A percentile compares a stretch with the other conserved stretches of the same genome.
Conservation (phyloP, 805 yeast species). For the Scheffersomyces stipitis region DNA sequence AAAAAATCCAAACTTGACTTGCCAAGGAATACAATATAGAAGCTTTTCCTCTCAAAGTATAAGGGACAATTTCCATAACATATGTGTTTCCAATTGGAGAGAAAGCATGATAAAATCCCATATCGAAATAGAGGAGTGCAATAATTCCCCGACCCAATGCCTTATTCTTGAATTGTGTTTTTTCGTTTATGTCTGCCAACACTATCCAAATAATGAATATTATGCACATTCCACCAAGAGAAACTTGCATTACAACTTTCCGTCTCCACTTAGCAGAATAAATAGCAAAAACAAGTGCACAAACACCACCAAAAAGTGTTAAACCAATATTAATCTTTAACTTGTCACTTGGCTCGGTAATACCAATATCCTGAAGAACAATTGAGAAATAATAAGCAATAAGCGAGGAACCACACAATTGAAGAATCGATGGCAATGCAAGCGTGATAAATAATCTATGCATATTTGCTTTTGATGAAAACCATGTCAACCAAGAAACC, state of each 20-base stretch:
- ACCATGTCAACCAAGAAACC: background rate
- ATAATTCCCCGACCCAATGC: slow-evolving; percentile 19
- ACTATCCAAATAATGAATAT: slow-evolving; percentile 25
- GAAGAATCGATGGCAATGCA: slow-evolving; percentile 3
- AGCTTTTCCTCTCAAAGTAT: slow-evolving; percentile 3
- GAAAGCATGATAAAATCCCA: slow-evolving; percentile 19
- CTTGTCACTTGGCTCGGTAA: slow-evolving; percentile 1
- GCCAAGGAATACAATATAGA: slow-evolving; percentile 18
- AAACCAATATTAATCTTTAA: slow-evolving; percentile 6
- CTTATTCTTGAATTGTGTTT: slow-evolving; percentile 14
- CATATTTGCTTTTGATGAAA: background rate
- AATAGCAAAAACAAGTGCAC: background rate
- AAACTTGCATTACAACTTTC: background rate
- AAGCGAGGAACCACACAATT: slow-evolving; percentile 5
- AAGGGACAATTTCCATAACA: slow-evolving; percentile 5
- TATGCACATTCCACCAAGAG: slow-evolving; percentile 24
- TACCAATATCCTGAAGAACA: slow-evolving; percentile 4
- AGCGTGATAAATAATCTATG: background rate
- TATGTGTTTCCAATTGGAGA: slow-evolving; percentile 5
- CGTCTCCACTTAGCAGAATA: background rate
- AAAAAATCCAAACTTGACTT: slow-evolving; percentile 36
- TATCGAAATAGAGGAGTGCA: slow-evolving; percentile 24
- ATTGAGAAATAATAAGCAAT: slow-evolving; percentile 5
- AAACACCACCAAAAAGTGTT: background rate
- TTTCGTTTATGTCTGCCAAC: slow-evolving; percentile 20